Evolutionary conservation across 257 asterid species (phyloP).

Genomic region (Mitragyna speciosa): DNA sequence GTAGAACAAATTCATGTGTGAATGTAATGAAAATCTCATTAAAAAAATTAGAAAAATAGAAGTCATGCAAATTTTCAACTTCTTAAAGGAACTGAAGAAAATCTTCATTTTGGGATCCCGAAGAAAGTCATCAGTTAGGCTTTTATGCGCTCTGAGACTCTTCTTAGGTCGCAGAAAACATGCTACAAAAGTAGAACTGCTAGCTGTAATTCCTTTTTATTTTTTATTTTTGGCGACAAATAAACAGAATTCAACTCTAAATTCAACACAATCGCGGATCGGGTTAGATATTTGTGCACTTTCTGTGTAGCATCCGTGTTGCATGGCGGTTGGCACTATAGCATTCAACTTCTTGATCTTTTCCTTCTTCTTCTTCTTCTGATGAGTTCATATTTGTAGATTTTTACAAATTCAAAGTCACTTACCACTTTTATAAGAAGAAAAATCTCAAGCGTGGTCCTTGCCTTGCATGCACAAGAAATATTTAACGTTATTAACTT

Average conservation of each 20-base stretch:
- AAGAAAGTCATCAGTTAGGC: background rate
- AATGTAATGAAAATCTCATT: background rate
- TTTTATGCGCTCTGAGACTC: background rate
- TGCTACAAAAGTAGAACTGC: background rate
- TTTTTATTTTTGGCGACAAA: background rate
- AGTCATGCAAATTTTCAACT: background rate
- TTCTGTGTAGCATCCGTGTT: background rate
- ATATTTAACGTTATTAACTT: background rate
- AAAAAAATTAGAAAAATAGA: background rate
- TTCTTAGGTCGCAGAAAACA: background rate
- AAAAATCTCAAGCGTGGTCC: background rate
- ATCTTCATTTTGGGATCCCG: too few relatives aligned
- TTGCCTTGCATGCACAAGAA: background rate
- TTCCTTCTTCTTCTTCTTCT: constrained; percentile 3
- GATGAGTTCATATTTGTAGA: background rate
- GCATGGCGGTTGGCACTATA: background rate
- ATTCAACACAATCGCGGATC: background rate
- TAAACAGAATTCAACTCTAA: background rate
- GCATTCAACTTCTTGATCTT: background rate
- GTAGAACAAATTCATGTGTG: background rate
- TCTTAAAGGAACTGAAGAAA: background rate
- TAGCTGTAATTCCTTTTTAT: background rate
- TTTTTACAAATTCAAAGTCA: background rate
- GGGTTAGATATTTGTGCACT: background rate
- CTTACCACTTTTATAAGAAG: background rate